These are phyloP conservation scores for Phlyctochytrium planicorne DNA, from an alignment of 192 early-diverging fungal genomes.

Conservation along the genomic window DNA sequence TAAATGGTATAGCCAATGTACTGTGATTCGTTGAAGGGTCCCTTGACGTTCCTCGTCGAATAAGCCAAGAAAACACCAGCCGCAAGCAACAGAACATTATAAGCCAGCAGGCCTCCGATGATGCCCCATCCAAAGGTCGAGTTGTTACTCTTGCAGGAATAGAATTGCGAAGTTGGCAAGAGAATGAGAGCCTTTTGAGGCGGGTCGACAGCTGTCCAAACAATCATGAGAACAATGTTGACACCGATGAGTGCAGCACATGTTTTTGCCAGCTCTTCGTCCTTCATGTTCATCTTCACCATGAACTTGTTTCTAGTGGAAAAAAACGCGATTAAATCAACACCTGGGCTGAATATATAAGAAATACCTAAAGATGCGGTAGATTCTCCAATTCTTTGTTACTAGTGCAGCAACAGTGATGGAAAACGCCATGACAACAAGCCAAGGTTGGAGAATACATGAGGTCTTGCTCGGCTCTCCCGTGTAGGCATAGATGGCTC, in stretches of 20 bases:
- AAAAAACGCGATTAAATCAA: too few species aligned
- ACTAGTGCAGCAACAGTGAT: slow-evolving; percentile 2
- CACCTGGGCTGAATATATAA: background rate
- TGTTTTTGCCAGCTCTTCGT: background rate
- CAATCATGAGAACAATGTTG: background rate
- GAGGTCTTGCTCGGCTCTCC: slow-evolving; percentile 7
- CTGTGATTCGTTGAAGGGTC: background rate
- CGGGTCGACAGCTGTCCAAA: slow-evolving; percentile 2
- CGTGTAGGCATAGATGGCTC: background rate
- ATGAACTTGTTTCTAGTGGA: background rate
- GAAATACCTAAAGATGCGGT: background rate
- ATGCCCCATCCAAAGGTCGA: background rate
- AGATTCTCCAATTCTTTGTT: background rate
- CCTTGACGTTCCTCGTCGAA: background rate
- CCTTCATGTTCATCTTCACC: background rate
- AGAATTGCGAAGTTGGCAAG: background rate
- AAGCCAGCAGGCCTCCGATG: background rate
- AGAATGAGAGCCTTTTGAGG: background rate
- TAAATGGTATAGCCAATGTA: background rate
- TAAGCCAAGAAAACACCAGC: background rate
- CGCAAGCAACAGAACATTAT: background rate
- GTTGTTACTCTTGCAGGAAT: background rate
- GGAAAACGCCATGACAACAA: slow-evolving; percentile 11
- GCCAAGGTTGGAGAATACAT: slow-evolving; percentile 24
- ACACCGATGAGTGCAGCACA: background rate